phyloP scores from a whole-genome alignment of 2,329 filamentous ascomycete genomes.

The Cytospora piceicola region DNA sequence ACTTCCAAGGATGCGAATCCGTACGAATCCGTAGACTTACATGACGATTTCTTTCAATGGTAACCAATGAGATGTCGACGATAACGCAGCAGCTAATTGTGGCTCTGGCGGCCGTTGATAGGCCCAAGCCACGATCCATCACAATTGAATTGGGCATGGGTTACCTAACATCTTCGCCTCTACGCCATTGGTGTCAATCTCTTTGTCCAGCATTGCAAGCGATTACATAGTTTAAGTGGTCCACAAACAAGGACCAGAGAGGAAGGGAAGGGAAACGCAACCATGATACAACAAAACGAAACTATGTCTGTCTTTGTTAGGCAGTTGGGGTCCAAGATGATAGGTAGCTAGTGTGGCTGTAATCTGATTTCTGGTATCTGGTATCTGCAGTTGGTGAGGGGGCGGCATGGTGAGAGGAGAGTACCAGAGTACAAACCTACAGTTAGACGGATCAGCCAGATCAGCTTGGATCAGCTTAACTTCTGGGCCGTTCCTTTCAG shows the following conservation, averaged over 20 bases:
- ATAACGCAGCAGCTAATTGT: not conserved
- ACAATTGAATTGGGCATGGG: conserved; percentile 1
- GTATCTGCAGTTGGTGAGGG: no score
- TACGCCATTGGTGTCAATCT: not conserved
- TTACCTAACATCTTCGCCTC: conserved; percentile 1
- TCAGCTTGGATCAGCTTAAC: no score
- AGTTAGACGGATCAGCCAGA: no score
- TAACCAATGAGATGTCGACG: not conserved
- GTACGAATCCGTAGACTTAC: not conserved
- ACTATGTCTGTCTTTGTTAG: not conserved
- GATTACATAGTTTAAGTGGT: not conserved
- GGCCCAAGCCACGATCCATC: not conserved
- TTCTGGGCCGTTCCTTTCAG: no score
- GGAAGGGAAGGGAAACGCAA: not conserved
- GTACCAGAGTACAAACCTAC: no score
- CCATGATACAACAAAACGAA: not conserved
- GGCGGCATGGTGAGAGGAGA: no score
- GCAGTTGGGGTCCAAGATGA: no score
- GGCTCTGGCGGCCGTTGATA: not conserved
- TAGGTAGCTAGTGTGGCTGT: no score
- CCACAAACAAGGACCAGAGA: not conserved
- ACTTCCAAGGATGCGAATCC: not conserved
- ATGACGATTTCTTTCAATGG: not conserved
- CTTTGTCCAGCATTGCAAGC: not conserved
- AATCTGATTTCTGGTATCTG: no score